phyloP scores from a whole-genome alignment of 306 rosid species.

The Prunus salicina region DNA sequence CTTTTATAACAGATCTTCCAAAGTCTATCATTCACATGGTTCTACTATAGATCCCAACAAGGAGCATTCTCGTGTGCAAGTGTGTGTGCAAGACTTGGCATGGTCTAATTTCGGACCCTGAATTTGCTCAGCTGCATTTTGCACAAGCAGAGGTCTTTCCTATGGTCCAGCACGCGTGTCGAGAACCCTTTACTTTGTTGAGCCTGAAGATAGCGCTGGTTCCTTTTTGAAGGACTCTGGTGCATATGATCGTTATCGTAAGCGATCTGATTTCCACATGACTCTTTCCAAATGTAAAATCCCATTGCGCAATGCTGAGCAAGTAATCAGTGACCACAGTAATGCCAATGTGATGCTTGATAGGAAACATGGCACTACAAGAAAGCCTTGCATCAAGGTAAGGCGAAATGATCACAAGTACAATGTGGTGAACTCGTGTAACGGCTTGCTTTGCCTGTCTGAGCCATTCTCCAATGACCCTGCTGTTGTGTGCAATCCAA shows the following conservation, averaged over 20 bases:
- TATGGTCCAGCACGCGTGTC: not conserved
- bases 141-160: not conserved
- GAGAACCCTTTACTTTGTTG: slow-evolving; percentile 15
- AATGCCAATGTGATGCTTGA: not conserved
- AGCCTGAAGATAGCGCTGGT: not conserved
- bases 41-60: slow-evolving; percentile 13
- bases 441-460: slow-evolving; percentile 17
- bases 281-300: slow-evolving; percentile 25
- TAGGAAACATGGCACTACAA: not conserved
- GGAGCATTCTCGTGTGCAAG: slow-evolving; percentile 25
- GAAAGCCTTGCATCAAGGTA: not conserved
- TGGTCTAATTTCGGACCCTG: slow-evolving; percentile 18
- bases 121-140: slow-evolving; percentile 22
- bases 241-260: not conserved
- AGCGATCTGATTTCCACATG: not conserved
- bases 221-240: not conserved
- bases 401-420: not conserved
- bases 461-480: not conserved
- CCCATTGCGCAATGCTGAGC: slow-evolving; percentile 21
- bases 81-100: slow-evolving; percentile 23
- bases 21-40: not conserved
- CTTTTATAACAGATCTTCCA: slow-evolving; percentile 15
- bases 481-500: not conserved
- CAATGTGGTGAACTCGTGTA: not conserved
- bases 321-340: not conserved